phyloP scores from a whole-genome alignment of 352 stramenopile species.

The Blastocystis sp. region DNA sequence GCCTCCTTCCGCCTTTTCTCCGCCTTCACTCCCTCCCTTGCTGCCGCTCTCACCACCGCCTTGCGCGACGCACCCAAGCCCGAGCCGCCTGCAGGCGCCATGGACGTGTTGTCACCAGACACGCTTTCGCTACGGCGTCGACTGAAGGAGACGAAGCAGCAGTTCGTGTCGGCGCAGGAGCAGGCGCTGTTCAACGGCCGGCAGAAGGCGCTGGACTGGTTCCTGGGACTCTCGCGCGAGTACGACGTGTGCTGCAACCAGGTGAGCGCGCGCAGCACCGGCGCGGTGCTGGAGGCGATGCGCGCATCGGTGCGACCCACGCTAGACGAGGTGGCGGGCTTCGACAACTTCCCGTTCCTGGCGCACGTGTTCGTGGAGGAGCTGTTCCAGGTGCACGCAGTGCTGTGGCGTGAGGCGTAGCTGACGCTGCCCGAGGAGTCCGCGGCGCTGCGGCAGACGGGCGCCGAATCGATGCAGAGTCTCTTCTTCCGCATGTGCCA shows the following conservation, averaged over 20 bases:
- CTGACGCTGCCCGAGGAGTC: conserved; percentile 14
- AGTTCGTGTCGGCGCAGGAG: conserved; percentile 44
- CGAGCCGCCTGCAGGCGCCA: background rate
- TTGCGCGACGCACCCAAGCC: background rate
- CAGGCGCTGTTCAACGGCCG: background rate
- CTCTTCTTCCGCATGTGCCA: conserved; percentile 26
- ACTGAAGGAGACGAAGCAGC: conserved; percentile 34
- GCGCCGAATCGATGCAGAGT: background rate
- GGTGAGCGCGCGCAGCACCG: conserved; percentile 8
- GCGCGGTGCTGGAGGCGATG: conserved; percentile 7
- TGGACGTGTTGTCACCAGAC: background rate
- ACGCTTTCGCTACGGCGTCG: background rate
- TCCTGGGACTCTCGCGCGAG: conserved; percentile 27
- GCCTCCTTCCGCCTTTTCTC: background rate
- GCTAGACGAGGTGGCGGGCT: background rate
- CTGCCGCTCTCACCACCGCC: background rate
- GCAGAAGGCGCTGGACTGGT: conserved; percentile 55
- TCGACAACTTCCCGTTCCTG: conserved; percentile 47
- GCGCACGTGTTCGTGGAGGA: conserved; percentile 45
- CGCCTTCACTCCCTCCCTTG: background rate
- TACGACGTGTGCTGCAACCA: conserved; percentile 46
- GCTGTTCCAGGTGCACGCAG: background rate
- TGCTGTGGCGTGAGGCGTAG: background rate
- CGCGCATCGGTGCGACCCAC: background rate
- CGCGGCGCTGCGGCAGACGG: background rate